Percentiles rank a stretch among this genome's conserved stretches.
Conservation (phyloP, 2,329 filamentous ascomycete species). For the Fusarium sp. region DNA sequence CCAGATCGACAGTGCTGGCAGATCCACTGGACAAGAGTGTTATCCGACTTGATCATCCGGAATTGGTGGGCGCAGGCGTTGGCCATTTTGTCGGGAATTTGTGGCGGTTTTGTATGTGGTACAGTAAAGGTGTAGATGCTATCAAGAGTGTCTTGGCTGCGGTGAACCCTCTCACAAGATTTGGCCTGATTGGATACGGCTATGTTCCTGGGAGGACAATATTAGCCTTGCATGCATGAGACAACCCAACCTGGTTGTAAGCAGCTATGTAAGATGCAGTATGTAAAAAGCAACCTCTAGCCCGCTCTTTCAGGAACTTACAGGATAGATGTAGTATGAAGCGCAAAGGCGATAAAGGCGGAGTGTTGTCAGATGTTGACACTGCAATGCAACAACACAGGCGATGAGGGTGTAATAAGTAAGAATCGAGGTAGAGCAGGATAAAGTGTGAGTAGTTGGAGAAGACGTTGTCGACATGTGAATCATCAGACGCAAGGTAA, state of each 20-base stretch:
- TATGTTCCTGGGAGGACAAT: slow-evolving; percentile 34
- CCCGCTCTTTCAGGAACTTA: slow-evolving; percentile 29
- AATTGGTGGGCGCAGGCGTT: slow-evolving; percentile 72
- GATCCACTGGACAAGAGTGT: slow-evolving; percentile 73
- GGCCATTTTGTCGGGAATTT: slow-evolving; percentile 57
- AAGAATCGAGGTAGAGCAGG: slow-evolving; percentile 5
- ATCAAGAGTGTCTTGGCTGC: slow-evolving; percentile 23
- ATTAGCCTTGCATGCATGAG: slow-evolving; percentile 45
- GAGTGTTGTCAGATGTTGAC: slow-evolving; percentile 16
- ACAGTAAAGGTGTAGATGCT: slow-evolving; percentile 37
- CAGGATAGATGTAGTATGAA: slow-evolving; percentile 13
- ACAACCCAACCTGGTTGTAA: slow-evolving; percentile 27
- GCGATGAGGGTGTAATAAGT: slow-evolving; percentile 8
- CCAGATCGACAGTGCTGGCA: slow-evolving; percentile 74
- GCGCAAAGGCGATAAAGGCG: slow-evolving; percentile 7
- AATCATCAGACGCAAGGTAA: not conserved
- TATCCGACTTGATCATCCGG: slow-evolving; percentile 75
- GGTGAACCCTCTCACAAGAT: slow-evolving; percentile 41
- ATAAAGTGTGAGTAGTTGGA: slow-evolving; percentile 11
- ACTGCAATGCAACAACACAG: slow-evolving; percentile 12
- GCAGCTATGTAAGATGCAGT: slow-evolving; percentile 21
- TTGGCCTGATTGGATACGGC: slow-evolving; percentile 42
- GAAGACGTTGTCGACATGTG: slow-evolving; percentile 16
- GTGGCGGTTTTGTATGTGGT: slow-evolving; percentile 30
- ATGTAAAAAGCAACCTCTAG: slow-evolving; percentile 20